A percentile compares a stretch with the other conserved stretches of the same genome.
phyloP scores from a whole-genome alignment of 345 rosid genomes.

The Gossypium turneri region DNA sequence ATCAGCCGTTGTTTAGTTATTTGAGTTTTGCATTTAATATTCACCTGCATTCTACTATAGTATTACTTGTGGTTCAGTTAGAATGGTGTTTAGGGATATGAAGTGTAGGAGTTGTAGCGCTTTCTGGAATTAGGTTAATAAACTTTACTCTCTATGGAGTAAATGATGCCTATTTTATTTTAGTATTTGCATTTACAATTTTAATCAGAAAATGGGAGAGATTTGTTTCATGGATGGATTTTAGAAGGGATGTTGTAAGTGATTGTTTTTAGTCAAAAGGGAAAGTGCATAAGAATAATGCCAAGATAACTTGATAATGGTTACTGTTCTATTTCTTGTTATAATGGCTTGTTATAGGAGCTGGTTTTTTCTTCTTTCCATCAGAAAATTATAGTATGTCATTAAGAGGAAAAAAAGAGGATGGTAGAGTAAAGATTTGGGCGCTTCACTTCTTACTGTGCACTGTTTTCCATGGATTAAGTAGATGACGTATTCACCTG shows the following conservation, averaged over 20 bases:
- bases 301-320: not conserved
- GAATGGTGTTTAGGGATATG: not conserved
- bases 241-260: not conserved
- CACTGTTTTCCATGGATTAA: not conserved
- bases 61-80: not conserved
- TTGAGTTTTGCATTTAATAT: slow-evolving; percentile 30
- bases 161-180: not conserved
- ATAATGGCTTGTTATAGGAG: not conserved
- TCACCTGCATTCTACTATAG: not conserved
- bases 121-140: not conserved
- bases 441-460: not conserved
- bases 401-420: not conserved
- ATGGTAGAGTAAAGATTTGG: not conserved
- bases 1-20: slow-evolving; percentile 23
- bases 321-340: not conserved
- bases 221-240: not conserved
- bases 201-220: not conserved
- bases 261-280: not conserved
- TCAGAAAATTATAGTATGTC: not conserved
- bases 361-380: not conserved
- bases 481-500: not conserved
- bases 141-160: not conserved
- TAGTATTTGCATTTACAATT: not conserved
- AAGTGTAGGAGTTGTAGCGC: not conserved
- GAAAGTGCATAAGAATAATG: not conserved